Evolutionary conservation across 306 rosid species (phyloP), one percentile per base, ranked within the genome.

Genomic region (Vicia faba): DNA sequence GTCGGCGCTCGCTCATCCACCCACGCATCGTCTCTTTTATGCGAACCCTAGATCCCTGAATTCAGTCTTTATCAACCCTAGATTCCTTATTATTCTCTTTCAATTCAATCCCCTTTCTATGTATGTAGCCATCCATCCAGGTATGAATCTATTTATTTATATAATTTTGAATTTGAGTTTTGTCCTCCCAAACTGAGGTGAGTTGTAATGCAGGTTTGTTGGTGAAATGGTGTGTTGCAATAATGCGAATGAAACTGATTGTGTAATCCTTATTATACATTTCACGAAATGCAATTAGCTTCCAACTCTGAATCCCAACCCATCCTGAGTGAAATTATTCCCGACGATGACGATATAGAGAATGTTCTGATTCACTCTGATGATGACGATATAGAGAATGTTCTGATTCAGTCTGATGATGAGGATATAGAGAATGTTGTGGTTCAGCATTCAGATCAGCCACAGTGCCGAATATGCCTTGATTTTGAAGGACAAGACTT

Each of bases 381-480:
- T 2, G 29, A 26, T 0, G 78, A 80, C 40, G 91, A 84, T 75
- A 71, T 75, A 66, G 84, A 82, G 46, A 73, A 55, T 78, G 69
- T 75, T n/a, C n/a, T n/a, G n/a, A n/a, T n/a, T n/a, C n/a, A n/a
- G n/a, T 1, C 1, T 2, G 38, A 33, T 0, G 5, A 33, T 6
- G 9, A 6, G 0, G 36, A 31, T 3, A 71, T 75, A 66, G 84
- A 82, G 46, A 73, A 55, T 78, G 69, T 75, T 2, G 1, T 2
- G 1, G 23, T 20, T 20, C 23, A 20, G 1, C 23, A 20, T 2
- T 20, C 71, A 4, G 98, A 93, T 78, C 97, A 84, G 38, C 84
- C 80, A 14, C 99, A 87, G 69, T 93, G 99, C 73, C 90, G 99
- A 25, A 93, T 93, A 85, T 93, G 99, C 84, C 96, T 93, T 50